phyloP scores from a whole-genome alignment of 1,284 basidiomycete species.

The Cryptococcus maquisensis region DNA sequence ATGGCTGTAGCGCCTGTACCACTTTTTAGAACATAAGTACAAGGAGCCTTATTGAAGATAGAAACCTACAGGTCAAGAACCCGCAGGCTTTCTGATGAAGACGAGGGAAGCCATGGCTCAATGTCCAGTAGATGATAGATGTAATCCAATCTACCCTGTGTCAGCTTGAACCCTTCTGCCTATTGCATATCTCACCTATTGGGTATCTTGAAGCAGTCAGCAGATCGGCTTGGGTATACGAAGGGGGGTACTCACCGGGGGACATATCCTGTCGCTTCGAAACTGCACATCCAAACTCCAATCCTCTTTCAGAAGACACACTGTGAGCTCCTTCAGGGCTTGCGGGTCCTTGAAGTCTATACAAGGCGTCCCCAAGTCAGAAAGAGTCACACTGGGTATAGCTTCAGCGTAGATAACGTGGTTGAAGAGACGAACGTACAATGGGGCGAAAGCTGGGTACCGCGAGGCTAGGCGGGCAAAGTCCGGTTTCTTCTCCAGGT shows the following conservation, averaged over 20 bases:
- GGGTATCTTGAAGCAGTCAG: conserved; percentile 25
- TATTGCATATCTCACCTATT: conserved; percentile 14
- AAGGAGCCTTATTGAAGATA: conserved; percentile 21
- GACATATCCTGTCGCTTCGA: conserved; percentile 71
- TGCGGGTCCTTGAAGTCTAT: conserved; percentile 69
- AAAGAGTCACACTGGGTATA: conserved; percentile 15
- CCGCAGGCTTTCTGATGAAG: conserved; percentile 19
- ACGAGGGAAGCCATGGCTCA: conserved; percentile 16
- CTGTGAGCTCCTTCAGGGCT: conserved; percentile 69
- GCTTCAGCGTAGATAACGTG: neutral
- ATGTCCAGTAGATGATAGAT: conserved; percentile 68
- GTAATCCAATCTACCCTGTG: conserved; percentile 64
- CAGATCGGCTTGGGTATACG: neutral
- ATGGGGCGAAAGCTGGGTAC: conserved; percentile 59
- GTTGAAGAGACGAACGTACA: conserved; percentile 53
- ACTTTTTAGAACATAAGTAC: conserved; percentile 49
- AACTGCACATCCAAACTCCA: conserved; percentile 63
- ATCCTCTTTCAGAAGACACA: conserved; percentile 69
- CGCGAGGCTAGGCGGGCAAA: conserved; percentile 60
- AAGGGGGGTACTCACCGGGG: conserved; percentile 59
- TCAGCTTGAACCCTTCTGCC: no score
- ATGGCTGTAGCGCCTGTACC: conserved; percentile 89
- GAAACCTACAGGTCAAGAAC: conserved; percentile 53
- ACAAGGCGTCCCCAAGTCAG: conserved; percentile 15
- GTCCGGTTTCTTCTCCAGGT: conserved; percentile 55